Base-by-base conservation (phyloP, 129 eudicot genomes). In the Artemisia tridentata region DNA sequence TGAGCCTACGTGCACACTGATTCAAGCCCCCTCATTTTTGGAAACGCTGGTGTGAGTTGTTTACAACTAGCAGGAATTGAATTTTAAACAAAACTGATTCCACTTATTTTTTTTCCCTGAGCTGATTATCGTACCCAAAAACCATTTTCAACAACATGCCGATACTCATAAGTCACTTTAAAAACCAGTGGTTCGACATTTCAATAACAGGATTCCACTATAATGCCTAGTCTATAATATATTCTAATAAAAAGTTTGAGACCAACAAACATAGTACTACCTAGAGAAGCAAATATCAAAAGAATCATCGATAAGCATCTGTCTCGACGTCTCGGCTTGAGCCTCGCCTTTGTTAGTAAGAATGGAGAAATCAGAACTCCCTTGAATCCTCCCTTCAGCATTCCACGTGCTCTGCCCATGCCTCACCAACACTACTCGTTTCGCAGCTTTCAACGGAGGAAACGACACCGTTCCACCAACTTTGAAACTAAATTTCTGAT, bases 391-490 rank as follows among this genome's bases (percentile, higher is more conserved):
- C 29, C 96, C 97, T 72, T 91, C 96, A 38, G 83, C 97, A 79
- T 91, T 91, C 97, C 97, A 88, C 78, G 97, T 91, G 86, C 97
- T 91, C 78, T 91, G 97, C 34, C 97, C 97, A 69, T 91, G 97
- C 86, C 97, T 79, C 82, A 91, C 97, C 73, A 91, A 74, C 25
- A 91, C 88, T 74, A 91, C 96, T 55, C 97, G 80, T 79, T 91
- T 91, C 67, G 88, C 84, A 53, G 50, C 86, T 83, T 62, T 74
- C 7, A 88, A 70, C 57, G 86, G 78, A 47, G 96, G 89, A 38
- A 87, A 78, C 19, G 72, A 59, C 10, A 23, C 75, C 57, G 82
- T 49, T 46, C 29, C 52, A 11, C 53, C 58, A 18, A 69, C 63
- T 17, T 79, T 55, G 16, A 83, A 70, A 15, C 79, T 66, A 48